Base-by-base conservation (phyloP, 2,329 filamentous ascomycete genomes). In the Chaetomiaceae sp. region DNA sequence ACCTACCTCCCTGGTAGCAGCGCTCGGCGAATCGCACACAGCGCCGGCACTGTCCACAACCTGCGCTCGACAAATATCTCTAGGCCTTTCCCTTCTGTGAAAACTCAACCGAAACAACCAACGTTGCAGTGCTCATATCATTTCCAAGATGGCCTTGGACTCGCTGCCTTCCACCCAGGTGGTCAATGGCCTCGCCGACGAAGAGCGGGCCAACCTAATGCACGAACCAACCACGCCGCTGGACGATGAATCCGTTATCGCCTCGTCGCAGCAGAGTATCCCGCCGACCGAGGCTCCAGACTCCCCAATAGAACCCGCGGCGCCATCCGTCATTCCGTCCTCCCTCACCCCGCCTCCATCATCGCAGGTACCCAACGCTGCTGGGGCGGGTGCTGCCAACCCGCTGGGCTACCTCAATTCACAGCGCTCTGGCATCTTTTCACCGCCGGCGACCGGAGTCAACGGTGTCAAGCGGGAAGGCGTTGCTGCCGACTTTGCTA, bases 301-400 rank as follows among this genome's bases (percentile, higher is more conserved):
- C 18, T 82, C 80, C 11, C 79, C 80, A 25, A 68, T 75, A 57
- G 76, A 80, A 43, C 70, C 72, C 34, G 65, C 66, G 1, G 63
- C 64, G 16, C 64, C 71, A n/a, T 69, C 72, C 23, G 68, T 81
- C 45, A 80, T 82, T 51, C 78, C 79, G 4, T 82, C 79, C 2
- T 82, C 79, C 21, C 66, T 81, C 47, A 82, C 80, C 2, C 80
- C 79, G 3, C 80, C 79, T 21, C 78, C 79, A 0, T 81, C 78
- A 1, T 80, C 77, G 1, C 79, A 81, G 61, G 62, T 74, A 5
- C 70, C 69, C 14, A 69, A 67, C 27, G 63, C 53, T 37, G 66
- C 63, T 45, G 60, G 51, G 18, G 62, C 59, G 14, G 60, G 56
- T 23, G 51, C 60, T 29, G 61, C 60, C 30, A 63, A 65, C 14